A percentile compares a stretch with the other conserved stretches of the same genome.
Conservation (phyloP, 148 eudicot species). For the Persicaria maculosa region DNA sequence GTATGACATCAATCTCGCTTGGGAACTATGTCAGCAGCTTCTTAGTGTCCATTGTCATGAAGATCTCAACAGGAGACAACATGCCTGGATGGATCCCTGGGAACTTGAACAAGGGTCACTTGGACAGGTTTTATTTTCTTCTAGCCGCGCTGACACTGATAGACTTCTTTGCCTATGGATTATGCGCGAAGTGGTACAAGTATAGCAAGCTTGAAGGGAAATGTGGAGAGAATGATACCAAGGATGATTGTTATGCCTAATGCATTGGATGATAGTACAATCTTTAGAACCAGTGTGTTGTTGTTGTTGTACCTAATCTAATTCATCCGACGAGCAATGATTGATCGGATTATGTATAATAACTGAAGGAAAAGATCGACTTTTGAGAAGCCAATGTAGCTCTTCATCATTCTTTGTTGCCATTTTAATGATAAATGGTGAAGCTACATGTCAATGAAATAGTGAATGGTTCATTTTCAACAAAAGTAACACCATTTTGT, state of each 20-base stretch:
- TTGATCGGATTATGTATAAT: neutral
- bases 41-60: constrained; percentile 66
- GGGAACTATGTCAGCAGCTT: constrained; percentile 86
- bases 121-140: constrained; percentile 76
- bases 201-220: constrained; percentile 49
- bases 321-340: neutral
- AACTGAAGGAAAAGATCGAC: neutral
- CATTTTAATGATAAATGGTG: neutral
- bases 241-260: constrained; percentile 24
- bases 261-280: neutral
- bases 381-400: neutral
- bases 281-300: neutral
- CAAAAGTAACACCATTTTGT: neutral
- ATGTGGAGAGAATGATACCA: constrained; percentile 19
- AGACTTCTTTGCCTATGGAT: constrained; percentile 52
- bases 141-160: constrained; percentile 54
- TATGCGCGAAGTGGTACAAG: constrained; percentile 69
- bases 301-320: neutral
- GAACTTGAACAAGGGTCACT: constrained; percentile 73
- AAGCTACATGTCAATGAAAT: constrained; percentile 2
- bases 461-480: neutral
- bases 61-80: constrained; percentile 53
- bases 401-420: neutral
- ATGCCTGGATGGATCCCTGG: constrained; percentile 96
- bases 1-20: constrained; percentile 88